Evolutionary conservation across 2,329 filamentous ascomycete genomes (phyloP).

Genomic region (Fusarium nodosum): DNA sequence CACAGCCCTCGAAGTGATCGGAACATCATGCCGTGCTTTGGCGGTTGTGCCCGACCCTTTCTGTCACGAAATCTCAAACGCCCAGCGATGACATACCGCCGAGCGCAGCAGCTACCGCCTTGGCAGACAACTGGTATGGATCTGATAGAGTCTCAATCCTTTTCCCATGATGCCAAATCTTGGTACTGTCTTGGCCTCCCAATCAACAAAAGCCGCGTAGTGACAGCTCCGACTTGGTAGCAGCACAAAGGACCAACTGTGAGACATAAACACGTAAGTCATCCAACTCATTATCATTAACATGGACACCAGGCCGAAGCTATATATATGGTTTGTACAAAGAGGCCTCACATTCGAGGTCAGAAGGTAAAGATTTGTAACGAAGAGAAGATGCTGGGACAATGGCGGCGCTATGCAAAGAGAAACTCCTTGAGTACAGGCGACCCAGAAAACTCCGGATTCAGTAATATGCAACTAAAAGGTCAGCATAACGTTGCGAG

Average conservation of each 20-base stretch:
- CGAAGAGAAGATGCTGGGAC: conserved; percentile 36
- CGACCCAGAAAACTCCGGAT: conserved; percentile 94
- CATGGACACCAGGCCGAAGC: conserved; percentile 35
- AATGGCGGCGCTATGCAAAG: conserved; percentile 66
- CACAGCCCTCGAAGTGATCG: background rate
- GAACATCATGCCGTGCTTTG: conserved; percentile 1
- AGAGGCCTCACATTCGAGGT: conserved; percentile 35
- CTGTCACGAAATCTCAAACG: conserved; percentile 15
- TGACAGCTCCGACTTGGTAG: background rate
- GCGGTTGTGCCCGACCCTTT: conserved; percentile 16
- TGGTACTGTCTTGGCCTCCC: conserved; percentile 12
- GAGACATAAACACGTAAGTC: conserved; percentile 22
- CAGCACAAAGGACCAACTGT: background rate
- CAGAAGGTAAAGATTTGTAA: conserved; percentile 41
- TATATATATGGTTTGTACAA: conserved; percentile 44
- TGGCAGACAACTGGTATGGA: conserved; percentile 20
- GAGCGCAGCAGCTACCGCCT: conserved; percentile 13
- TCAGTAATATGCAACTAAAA: conserved; percentile 85
- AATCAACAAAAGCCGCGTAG: conserved; percentile 1
- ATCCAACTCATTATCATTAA: conserved; percentile 51
- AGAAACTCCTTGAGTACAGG: conserved; percentile 92
- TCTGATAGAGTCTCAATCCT: background rate
- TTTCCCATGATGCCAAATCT: conserved; percentile 13
- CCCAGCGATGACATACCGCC: conserved; percentile 15
- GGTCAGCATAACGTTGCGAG: conserved; percentile 28